Conservation (phyloP, 1,284 basidiomycete genomes). For the Fomitopsis palustris region DNA sequence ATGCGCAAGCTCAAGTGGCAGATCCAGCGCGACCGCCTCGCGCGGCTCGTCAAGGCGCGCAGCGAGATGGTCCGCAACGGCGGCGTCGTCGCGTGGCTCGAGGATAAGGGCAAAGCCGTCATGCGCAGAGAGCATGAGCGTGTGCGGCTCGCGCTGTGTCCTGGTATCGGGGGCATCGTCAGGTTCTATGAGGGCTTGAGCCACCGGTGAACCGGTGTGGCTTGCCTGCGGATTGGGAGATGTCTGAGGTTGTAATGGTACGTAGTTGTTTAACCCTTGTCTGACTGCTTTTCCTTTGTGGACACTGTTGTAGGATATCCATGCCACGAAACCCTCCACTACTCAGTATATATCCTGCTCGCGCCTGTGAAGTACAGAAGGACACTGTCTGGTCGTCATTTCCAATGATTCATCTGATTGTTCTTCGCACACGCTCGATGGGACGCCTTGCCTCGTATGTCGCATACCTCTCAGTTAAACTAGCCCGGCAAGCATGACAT, state of each 20-base stretch:
- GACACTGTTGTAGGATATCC: constrained; percentile 2
- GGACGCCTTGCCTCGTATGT: too few species aligned
- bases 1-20: constrained; percentile 58
- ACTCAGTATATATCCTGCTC: too few species aligned
- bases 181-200: constrained; percentile 49
- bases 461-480: too few species aligned
- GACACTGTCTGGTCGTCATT: too few species aligned
- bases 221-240: too few species aligned
- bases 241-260: not conserved
- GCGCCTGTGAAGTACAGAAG: too few species aligned
- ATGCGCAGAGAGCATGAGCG: constrained; percentile 59
- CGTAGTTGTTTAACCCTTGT: not conserved
- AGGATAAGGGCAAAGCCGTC: constrained; percentile 36
- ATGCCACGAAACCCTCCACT: too few species aligned
- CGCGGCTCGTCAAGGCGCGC: constrained; percentile 44
- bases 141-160: constrained; percentile 63
- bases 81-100: constrained; percentile 51
- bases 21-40: constrained; percentile 51
- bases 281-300: not conserved
- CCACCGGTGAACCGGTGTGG: not conserved
- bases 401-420: too few species aligned
- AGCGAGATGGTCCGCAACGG: constrained; percentile 26
- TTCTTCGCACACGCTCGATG: too few species aligned
- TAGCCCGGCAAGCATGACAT: too few species aligned
- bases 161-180: constrained; percentile 53